These are phyloP conservation scores for Jamesozyma hellenica DNA, from an alignment of 805 yeast species.

Conservation along the genomic window DNA sequence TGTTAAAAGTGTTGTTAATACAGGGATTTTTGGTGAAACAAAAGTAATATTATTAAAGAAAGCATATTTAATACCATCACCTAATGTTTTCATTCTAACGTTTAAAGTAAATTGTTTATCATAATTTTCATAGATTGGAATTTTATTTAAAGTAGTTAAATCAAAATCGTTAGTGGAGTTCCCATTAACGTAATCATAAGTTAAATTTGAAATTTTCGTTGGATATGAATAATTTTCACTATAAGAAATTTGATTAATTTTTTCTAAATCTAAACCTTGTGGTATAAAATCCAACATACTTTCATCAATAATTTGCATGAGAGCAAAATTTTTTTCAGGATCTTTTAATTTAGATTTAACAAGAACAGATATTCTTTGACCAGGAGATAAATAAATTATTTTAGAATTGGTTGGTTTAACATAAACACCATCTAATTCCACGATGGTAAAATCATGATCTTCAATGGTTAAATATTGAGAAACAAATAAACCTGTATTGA, in stretches of 20 bases:
- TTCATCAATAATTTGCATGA: conserved; percentile 53
- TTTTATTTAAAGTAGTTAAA: conserved; percentile 33
- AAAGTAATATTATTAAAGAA: conserved; percentile 61
- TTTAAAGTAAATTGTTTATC: conserved; percentile 52
- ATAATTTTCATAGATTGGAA: conserved; percentile 43
- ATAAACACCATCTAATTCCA: conserved; percentile 67
- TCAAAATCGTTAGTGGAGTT: conserved; percentile 28
- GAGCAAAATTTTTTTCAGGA: conserved; percentile 40
- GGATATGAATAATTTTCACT: conserved; percentile 19
- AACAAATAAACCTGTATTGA: conserved; percentile 62
- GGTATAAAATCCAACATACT: conserved; percentile 67
- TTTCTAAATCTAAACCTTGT: conserved; percentile 41
- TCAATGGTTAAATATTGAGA: conserved; percentile 62
- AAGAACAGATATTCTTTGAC: conserved; percentile 70
- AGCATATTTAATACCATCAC: conserved; percentile 69
- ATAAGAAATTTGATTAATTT: conserved; percentile 49
- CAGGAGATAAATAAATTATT: conserved; percentile 58
- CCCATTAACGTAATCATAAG: conserved; percentile 14
- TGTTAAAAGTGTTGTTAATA: conserved; percentile 52
- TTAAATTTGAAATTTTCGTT: conserved; percentile 18
- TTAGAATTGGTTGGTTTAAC: conserved; percentile 49
- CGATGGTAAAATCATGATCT: conserved; percentile 60
- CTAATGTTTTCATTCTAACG: conserved; percentile 57
- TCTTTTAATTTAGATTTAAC: conserved; percentile 44
- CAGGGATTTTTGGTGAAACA: conserved; percentile 60